phyloP scores from a whole-genome alignment of 305 asterid genomes.

The Petunia hybrid region DNA sequence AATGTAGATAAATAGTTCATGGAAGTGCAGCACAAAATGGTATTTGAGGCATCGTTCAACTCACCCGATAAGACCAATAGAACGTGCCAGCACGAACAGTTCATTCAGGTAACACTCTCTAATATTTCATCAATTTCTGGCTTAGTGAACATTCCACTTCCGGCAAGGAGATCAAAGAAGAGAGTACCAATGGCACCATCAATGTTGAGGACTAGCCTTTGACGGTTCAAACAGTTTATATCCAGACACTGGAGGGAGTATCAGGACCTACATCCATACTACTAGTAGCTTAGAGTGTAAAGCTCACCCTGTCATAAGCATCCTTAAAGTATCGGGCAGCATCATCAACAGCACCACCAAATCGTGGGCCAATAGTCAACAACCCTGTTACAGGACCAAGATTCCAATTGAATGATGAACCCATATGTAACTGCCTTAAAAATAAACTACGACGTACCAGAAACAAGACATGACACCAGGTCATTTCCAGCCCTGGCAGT shows the following conservation, averaged over 20 bases:
- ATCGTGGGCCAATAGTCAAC: slow-evolving; percentile 59
- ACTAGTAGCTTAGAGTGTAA: not conserved
- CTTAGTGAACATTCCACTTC: slow-evolving; percentile 41
- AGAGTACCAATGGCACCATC: slow-evolving; percentile 98
- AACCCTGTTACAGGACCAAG: slow-evolving; percentile 59
- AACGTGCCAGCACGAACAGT: slow-evolving; percentile 93
- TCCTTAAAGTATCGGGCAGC: no score
- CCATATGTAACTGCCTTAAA: not conserved
- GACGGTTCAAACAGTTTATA: slow-evolving; percentile 46
- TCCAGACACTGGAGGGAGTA: no score
- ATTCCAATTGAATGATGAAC: not conserved
- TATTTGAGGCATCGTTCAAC: slow-evolving; percentile 35
- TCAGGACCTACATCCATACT: no score
- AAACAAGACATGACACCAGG: no score
- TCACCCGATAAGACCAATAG: slow-evolving; percentile 98
- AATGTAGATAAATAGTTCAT: not conserved
- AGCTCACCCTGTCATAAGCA: slow-evolving; percentile 37
- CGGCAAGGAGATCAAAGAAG: slow-evolving; percentile 89
- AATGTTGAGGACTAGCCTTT: slow-evolving; percentile 88
- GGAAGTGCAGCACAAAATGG: not conserved
- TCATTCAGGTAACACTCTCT: slow-evolving; percentile 87
- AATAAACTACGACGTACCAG: not conserved
- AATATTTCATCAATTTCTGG: slow-evolving; percentile 91
- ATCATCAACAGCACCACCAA: no score
- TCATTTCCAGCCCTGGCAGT: slow-evolving; percentile 36